phyloP scores from a whole-genome alignment of 306 rosid species.

The Parietaria judaica region DNA sequence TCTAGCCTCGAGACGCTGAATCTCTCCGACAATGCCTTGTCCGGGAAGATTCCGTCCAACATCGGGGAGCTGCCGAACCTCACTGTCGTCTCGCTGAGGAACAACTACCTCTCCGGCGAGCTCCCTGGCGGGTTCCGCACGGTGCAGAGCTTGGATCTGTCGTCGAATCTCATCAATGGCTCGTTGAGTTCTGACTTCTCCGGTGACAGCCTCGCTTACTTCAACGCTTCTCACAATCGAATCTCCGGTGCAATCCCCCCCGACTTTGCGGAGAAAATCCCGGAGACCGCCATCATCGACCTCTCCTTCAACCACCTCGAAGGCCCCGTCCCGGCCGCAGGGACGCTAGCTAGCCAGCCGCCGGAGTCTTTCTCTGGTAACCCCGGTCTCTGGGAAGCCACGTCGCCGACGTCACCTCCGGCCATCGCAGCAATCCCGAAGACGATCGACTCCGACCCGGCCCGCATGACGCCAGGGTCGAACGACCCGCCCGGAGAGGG shows the following conservation, averaged over 20 bases:
- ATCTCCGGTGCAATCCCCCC: constrained; percentile 55
- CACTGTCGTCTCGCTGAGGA: constrained; percentile 36
- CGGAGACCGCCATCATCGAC: constrained; percentile 51
- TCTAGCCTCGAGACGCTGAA: constrained; percentile 40
- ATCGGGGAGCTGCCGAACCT: constrained; percentile 41
- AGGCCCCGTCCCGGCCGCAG: constrained; percentile 50
- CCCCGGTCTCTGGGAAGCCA: constrained; percentile 31
- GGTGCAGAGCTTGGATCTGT: constrained; percentile 59
- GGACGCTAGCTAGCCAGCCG: constrained; percentile 35
- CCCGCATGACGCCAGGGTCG: constrained; percentile 16
- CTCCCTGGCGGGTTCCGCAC: constrained; percentile 35
- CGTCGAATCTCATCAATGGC: constrained; percentile 68
- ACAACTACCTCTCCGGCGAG: constrained; percentile 53
- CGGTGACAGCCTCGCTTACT: constrained; percentile 37
- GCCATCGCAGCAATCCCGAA: constrained; percentile 85
- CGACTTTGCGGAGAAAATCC: constrained; percentile 39
- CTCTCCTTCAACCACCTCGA: constrained; percentile 64
- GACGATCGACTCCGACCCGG: constrained; percentile 28
- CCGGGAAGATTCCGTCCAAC: constrained; percentile 49
- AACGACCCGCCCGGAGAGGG: constrained; percentile 7
- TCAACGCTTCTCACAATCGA: constrained; percentile 59
- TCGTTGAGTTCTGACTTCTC: constrained; percentile 57
- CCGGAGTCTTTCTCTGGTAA: constrained; percentile 43
- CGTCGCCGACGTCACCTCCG: constrained; percentile 56
- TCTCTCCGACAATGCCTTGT: constrained; percentile 76